Percentiles rank a stretch among this genome's conserved stretches.
These are phyloP conservation scores for Aureobasidium pullulans DNA, from an alignment of 2,329 filamentous ascomycete species.

Conservation along the genomic window DNA sequence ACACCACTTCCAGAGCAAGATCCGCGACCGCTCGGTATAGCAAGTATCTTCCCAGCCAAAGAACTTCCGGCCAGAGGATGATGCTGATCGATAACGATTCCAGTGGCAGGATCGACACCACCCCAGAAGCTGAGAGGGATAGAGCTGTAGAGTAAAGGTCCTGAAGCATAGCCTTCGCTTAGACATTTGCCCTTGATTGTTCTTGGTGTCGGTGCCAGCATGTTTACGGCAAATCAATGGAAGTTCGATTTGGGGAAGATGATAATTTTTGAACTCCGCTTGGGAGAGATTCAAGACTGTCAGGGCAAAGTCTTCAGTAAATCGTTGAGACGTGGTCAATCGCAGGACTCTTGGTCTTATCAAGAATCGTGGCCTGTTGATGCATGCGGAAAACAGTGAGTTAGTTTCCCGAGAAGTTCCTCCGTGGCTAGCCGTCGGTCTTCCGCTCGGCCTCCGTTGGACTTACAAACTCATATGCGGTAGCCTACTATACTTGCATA, in stretches of 20 bases:
- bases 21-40: slow-evolving; percentile 40
- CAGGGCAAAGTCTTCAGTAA: too few relatives aligned
- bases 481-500: not conserved
- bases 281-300: too few relatives aligned
- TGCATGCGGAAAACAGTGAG: not conserved
- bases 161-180: not conserved
- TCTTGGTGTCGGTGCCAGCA: not conserved
- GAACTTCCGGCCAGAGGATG: slow-evolving; percentile 33
- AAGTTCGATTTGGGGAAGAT: too few relatives aligned
- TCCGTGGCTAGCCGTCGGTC: not conserved
- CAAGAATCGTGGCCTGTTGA: not conserved
- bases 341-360: too few relatives aligned
- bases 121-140: slow-evolving; percentile 40
- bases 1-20: slow-evolving; percentile 41
- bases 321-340: too few relatives aligned
- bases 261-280: too few relatives aligned
- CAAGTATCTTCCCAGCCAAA: slow-evolving; percentile 32
- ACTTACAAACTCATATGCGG: not conserved
- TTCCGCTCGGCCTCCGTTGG: not conserved
- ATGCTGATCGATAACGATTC: slow-evolving; percentile 38
- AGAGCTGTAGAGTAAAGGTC: not conserved
- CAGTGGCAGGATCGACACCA: slow-evolving; percentile 35
- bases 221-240: not conserved
- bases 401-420: not conserved
- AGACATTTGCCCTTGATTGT: slow-evolving; percentile 1